Conservation (phyloP, 805 yeast genomes). For the Cyberlindnera xylosilytica region DNA sequence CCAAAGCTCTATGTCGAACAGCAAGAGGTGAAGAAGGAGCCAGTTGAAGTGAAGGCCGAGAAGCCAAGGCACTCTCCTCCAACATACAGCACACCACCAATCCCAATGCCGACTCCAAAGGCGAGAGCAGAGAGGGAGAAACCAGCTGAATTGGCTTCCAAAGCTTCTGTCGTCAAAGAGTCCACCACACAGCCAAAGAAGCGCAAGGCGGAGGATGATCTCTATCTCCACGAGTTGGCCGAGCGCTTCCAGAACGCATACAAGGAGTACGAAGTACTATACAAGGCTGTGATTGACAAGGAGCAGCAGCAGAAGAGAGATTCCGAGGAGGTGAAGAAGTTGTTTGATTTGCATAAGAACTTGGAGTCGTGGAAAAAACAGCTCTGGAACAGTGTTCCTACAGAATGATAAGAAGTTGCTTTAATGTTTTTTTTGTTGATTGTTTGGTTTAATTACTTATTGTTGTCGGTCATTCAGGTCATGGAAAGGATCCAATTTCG, state of each 20-base stretch:
- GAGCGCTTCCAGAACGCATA: slow-evolving; percentile 45
- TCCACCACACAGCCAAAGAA: slow-evolving; percentile 2
- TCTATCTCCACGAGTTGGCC: slow-evolving; percentile 43
- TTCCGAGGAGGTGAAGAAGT: slow-evolving; percentile 30
- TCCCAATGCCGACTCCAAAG: not conserved
- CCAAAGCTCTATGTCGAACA: not conserved
- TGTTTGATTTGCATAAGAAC: slow-evolving; percentile 48
- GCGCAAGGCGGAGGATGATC: slow-evolving; percentile 11
- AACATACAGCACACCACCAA: not conserved
- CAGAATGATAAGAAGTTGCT: not conserved
- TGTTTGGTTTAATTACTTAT: no score
- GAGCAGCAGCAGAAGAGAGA: slow-evolving; percentile 5
- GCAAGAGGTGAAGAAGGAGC: no score
- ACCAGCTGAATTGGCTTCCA: slow-evolving; percentile 9
- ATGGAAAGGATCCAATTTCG: no score
- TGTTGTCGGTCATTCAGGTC: no score
- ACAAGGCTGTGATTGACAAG: slow-evolving; percentile 24
- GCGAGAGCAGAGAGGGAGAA: not conserved
- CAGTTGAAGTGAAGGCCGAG: no score
- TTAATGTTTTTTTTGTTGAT: no score
- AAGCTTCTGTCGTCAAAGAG: no score
- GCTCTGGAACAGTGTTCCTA: slow-evolving; percentile 42
- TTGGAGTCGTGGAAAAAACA: slow-evolving; percentile 53
- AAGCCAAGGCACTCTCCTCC: no score
- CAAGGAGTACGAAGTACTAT: slow-evolving; percentile 47